A percentile compares a stretch with the other conserved stretches of the same genome.
Conservation (phyloP, 2,329 filamentous ascomycete genomes). For the Blastomyces parvus region DNA sequence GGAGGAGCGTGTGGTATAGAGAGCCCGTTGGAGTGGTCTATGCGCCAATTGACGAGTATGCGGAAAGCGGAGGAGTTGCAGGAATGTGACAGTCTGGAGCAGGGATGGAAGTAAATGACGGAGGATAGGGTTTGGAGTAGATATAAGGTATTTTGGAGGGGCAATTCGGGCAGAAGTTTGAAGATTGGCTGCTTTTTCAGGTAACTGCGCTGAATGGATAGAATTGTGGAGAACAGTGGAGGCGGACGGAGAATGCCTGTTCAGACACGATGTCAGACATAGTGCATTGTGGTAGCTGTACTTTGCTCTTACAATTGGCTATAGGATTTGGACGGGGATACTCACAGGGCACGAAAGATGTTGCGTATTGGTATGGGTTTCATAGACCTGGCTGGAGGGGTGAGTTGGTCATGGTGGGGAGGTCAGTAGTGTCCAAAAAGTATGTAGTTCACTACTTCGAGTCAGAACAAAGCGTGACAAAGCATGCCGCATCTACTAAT, state of each 20-base stretch:
- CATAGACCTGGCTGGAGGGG: neutral
- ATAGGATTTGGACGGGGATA: neutral
- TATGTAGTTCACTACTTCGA: neutral
- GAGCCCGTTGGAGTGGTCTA: conserved; percentile 3
- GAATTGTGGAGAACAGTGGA: conserved; percentile 8
- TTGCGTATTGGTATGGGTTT: neutral
- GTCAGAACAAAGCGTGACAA: neutral
- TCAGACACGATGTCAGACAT: neutral
- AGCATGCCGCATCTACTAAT: neutral
- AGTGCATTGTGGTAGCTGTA: neutral
- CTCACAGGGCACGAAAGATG: neutral
- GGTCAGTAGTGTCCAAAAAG: neutral
- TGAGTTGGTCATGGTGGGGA: neutral
- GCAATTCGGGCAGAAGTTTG: neutral
- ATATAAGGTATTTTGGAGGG: neutral
- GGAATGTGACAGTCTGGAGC: neutral
- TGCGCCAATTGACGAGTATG: neutral
- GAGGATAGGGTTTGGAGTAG: neutral
- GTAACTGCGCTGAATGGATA: neutral
- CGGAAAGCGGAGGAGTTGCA: neutral
- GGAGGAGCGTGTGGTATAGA: conserved; percentile 13
- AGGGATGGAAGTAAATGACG: neutral
- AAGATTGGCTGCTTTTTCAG: neutral
- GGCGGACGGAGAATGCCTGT: neutral
- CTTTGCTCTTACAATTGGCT: neutral